Evolutionary conservation across 2,329 filamentous ascomycete genomes (phyloP), one percentile per base, ranked within the genome.

Genomic region (Epicoccum nigrum): DNA sequence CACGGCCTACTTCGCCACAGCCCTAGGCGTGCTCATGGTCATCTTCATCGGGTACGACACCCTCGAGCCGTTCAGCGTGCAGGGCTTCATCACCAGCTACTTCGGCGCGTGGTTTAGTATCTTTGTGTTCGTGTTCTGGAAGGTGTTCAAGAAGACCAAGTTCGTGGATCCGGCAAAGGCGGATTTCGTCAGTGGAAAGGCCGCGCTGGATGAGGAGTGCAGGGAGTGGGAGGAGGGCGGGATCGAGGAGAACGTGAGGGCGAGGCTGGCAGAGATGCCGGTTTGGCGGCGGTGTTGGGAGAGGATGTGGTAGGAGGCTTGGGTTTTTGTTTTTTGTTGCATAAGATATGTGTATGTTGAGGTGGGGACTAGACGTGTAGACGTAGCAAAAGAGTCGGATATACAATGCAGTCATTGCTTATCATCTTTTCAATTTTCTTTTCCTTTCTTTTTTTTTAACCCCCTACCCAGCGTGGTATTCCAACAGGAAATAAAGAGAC

Each of bases 131-230:
- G 48, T 82, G 12, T 77, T 82, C 21, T 89, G 85, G 82, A 89
- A 89, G 67, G 71, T 84, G 39, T 72, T 79, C 62, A 86, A 86
- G 63, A 79, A 81, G 59, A 88, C 86, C 0, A 80, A 79, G 17
- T 66, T 70, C 28, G 68, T 76, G 50, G 67, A 67, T 34, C 47
- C 65, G 7, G 55, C 42, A 1, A 69, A 76, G 42, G 70, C 69
- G 6, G 75, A 77, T 54, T 72, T 77, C 31, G 71, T 70, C 58
- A 72, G 68, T 17, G 75, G 74, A 11, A 77, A 77, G 65, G 71
- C 69, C 7, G 72, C 71, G 12, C 48, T 77, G 34, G 75, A 77
- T 59, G 74, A 65, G 13, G 69, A 73, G 51, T 60, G 68, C 11
- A 76, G 70, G 72, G 63, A 40, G 43, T 58, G 52, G 52, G 51